phyloP scores from a whole-genome alignment of 108 stramenopile genomes.

The Nitzschia palea region DNA sequence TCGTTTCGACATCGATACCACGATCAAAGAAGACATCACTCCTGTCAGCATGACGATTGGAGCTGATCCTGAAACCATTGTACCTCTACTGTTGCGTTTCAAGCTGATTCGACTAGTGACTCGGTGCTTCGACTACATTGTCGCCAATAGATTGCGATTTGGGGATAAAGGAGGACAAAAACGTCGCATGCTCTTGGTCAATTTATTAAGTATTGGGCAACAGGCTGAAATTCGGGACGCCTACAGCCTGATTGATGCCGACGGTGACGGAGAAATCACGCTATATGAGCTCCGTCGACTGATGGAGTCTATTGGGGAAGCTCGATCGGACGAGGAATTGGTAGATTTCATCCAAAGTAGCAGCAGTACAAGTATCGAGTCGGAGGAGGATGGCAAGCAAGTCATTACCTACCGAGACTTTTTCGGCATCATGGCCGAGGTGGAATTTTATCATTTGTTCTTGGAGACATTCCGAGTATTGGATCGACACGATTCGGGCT shows the following conservation, averaged over 20 bases:
- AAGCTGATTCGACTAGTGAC: conserved; percentile 71
- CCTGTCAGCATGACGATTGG: neutral
- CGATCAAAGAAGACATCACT: neutral
- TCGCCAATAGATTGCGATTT: conserved; percentile 59
- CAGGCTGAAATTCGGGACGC: conserved; percentile 66
- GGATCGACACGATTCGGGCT: conserved; percentile 71
- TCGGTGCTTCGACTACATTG: conserved; percentile 80
- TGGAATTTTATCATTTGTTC: conserved; percentile 84
- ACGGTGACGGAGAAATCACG: conserved; percentile 58
- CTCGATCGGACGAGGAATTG: conserved; percentile 47
- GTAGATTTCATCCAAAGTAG: conserved; percentile 65
- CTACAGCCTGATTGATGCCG: conserved; percentile 66
- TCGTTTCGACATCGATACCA: neutral
- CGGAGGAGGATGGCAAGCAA: conserved; percentile 41
- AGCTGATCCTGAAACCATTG: conserved; percentile 29
- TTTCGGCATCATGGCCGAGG: conserved; percentile 88
- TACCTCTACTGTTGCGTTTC: conserved; percentile 52
- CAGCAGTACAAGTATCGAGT: conserved; percentile 19
- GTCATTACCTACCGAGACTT: conserved; percentile 65
- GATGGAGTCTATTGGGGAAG: conserved; percentile 52
- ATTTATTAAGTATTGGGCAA: conserved; percentile 58
- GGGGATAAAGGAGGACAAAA: conserved; percentile 60
- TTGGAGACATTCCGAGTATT: conserved; percentile 73
- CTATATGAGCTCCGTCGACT: conserved; percentile 66
- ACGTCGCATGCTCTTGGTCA: conserved; percentile 64